Percentiles rank a stretch among this genome's conserved stretches.
These are phyloP conservation scores for Penicillium macrosclerotiorum DNA, from an alignment of 495 filamentous ascomycete genomes.

Conservation along the genomic window DNA sequence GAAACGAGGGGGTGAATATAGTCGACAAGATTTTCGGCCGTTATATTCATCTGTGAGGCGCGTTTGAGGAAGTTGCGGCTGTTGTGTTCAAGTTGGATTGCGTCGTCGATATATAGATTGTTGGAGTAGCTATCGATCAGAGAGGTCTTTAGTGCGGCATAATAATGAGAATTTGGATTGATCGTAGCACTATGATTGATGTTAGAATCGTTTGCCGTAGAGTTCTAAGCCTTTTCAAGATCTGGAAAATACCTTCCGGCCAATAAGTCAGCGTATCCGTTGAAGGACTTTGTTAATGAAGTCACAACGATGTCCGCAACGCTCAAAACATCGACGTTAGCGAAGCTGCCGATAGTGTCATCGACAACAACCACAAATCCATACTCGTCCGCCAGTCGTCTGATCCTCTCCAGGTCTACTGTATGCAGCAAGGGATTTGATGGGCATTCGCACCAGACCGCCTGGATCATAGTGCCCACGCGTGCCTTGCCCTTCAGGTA, in stretches of 20 bases:
- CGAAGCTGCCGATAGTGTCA: slow-evolving; percentile 50
- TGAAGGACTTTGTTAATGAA: slow-evolving; percentile 34
- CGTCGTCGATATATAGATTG: slow-evolving; percentile 17
- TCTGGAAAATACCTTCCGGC: slow-evolving; percentile 19
- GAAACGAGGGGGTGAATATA: slow-evolving; percentile 24
- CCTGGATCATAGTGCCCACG: slow-evolving; percentile 21
- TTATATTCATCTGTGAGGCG: slow-evolving; percentile 9
- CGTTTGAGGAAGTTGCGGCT: slow-evolving; percentile 19
- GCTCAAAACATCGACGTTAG: slow-evolving; percentile 41
- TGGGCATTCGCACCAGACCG: slow-evolving; percentile 35
- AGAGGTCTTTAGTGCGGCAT: neutral
- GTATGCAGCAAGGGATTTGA: slow-evolving; percentile 45
- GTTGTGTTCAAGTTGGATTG: slow-evolving; percentile 20
- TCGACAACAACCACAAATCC: slow-evolving; percentile 47
- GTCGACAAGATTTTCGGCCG: slow-evolving; percentile 27
- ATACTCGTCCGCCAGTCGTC: slow-evolving; percentile 36
- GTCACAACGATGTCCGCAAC: slow-evolving; percentile 28
- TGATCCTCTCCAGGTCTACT: slow-evolving; percentile 41
- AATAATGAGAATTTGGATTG: slow-evolving; percentile 16
- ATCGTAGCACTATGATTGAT: slow-evolving; percentile 7
- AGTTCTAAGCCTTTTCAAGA: no score
- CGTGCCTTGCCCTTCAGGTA: slow-evolving; percentile 1
- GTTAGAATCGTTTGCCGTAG: no score
- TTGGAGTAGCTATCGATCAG: slow-evolving; percentile 5
- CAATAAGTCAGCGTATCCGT: slow-evolving; percentile 28